phyloP scores from a whole-genome alignment of 345 rosid species.

The Eucalyptus polyanthemos region DNA sequence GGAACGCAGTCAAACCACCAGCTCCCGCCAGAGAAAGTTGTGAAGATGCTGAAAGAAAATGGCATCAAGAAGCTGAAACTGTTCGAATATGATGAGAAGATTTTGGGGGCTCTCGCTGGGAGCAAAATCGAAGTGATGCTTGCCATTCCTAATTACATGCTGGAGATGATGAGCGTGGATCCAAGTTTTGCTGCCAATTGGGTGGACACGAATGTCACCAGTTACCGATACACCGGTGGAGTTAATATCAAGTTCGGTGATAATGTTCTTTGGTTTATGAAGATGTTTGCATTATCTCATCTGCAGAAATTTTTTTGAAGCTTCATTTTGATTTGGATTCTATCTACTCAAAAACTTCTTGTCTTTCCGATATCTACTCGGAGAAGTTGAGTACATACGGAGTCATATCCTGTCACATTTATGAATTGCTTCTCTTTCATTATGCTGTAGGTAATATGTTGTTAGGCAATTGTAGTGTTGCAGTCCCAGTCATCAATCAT shows the following conservation, averaged over 20 bases:
- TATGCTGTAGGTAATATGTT: neutral
- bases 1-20: slow-evolving; percentile 64
- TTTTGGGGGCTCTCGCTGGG: slow-evolving; percentile 43
- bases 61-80: slow-evolving; percentile 59
- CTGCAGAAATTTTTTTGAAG: neutral
- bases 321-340: neutral
- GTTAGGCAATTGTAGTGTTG: neutral
- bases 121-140: slow-evolving; percentile 74
- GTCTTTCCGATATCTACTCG: neutral
- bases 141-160: slow-evolving; percentile 69
- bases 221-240: slow-evolving; percentile 31
- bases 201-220: slow-evolving; percentile 68
- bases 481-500: neutral
- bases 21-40: slow-evolving; percentile 56
- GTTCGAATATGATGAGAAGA: slow-evolving; percentile 63
- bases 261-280: neutral
- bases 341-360: neutral
- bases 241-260: slow-evolving; percentile 52
- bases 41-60: slow-evolving; percentile 47
- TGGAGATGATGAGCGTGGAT: slow-evolving; percentile 35
- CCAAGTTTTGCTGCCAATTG: slow-evolving; percentile 43
- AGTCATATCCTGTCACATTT: neutral
- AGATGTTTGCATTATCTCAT: neutral
- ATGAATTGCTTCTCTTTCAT: neutral
- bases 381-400: neutral